These are phyloP conservation scores for Nakazawaea peltata DNA, from an alignment of 805 yeast genomes.

Conservation along the genomic window DNA sequence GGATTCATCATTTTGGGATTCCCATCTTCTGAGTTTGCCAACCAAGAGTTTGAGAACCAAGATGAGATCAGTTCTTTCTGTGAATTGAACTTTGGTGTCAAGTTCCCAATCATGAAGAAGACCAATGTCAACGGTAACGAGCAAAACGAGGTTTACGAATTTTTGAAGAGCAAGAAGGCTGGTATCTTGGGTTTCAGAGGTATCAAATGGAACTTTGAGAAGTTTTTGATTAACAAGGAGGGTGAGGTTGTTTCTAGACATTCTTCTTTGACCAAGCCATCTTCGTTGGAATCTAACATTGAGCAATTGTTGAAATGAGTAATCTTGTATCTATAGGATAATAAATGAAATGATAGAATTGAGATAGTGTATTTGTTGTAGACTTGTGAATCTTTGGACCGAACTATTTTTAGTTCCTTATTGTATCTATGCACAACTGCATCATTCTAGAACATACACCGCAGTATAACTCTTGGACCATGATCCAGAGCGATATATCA, in stretches of 20 bases:
- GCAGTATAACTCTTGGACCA: no score
- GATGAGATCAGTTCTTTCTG: conserved; percentile 71
- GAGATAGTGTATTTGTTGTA: no score
- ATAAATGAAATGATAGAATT: no score
- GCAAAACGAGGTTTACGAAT: conserved; percentile 75
- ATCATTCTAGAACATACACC: no score
- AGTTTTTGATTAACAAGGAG: conserved; percentile 44
- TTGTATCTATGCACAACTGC: no score
- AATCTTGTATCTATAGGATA: no score
- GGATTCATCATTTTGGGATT: conserved; percentile 72
- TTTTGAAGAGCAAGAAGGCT: conserved; percentile 53
- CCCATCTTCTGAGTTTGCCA: conserved; percentile 88
- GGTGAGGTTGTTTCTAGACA: conserved; percentile 48
- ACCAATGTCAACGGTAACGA: conserved; percentile 82
- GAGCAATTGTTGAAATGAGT: conserved; percentile 8
- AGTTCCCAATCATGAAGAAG: conserved; percentile 84
- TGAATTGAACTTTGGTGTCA: conserved; percentile 76
- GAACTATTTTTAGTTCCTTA: no score
- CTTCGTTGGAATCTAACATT: conserved; percentile 11
- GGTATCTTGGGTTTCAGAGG: conserved; percentile 66
- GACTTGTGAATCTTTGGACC: no score
- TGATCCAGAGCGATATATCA: no score
- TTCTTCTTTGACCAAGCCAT: conserved; percentile 64
- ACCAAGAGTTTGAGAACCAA: conserved; percentile 66
- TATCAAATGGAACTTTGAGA: conserved; percentile 55